A percentile compares a stretch with the other conserved stretches of the same genome.
Conservation (phyloP, 2,329 filamentous ascomycete genomes). For the Lecanicillium sp. region DNA sequence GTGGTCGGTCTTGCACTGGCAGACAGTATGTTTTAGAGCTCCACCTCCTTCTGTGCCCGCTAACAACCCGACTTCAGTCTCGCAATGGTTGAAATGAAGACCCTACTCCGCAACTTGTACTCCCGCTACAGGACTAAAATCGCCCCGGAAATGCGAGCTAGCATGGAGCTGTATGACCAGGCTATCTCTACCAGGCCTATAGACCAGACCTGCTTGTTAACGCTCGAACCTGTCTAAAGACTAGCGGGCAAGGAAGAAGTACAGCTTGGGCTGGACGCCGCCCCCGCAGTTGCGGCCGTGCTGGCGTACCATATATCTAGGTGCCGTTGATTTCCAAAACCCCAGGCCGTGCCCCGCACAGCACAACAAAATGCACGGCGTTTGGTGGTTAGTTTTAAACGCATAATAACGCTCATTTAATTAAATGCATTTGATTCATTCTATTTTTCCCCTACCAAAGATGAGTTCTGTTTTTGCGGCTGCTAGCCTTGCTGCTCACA, state of each 20-base stretch:
- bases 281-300: no score
- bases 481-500: no score
- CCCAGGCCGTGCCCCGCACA: no score
- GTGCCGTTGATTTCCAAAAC: no score
- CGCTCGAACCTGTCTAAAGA: background rate
- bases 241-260: background rate
- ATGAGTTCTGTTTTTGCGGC: no score
- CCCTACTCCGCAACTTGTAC: conserved; percentile 53
- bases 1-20: conserved; percentile 57
- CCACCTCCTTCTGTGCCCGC: conserved; percentile 13
- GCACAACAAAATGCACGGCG: no score
- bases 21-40: conserved; percentile 48
- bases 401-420: no score
- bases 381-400: no score
- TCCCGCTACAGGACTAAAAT: conserved; percentile 41
- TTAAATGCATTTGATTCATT: no score
- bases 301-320: no score
- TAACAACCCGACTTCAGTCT: conserved; percentile 27
- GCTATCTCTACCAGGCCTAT: background rate
- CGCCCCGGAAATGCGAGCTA: background rate
- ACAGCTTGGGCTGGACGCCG: background rate
- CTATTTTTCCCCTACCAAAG: no score
- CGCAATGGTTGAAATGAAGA: conserved; percentile 61
- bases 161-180: conserved; percentile 1
- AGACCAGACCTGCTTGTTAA: background rate